phyloP scores from a whole-genome alignment of 2,329 filamentous ascomycete genomes.

The Ophiobolus disseminans region DNA sequence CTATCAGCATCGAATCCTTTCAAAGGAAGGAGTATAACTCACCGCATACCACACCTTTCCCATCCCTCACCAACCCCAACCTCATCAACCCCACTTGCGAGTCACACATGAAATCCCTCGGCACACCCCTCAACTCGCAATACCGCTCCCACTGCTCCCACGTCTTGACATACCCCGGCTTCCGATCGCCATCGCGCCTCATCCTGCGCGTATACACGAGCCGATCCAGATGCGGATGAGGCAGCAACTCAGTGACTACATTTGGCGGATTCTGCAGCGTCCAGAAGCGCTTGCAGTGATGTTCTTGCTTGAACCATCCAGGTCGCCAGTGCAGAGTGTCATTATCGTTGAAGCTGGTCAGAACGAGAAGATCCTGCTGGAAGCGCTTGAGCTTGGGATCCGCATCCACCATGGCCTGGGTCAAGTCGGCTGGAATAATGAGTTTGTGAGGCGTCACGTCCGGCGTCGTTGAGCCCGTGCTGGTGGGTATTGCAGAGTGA shows the following conservation, averaged over 20 bases:
- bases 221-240: not conserved
- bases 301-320: slow-evolving; percentile 27
- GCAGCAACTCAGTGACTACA: slow-evolving; percentile 34
- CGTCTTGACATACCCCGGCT: slow-evolving; percentile 27
- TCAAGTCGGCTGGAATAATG: slow-evolving; percentile 11
- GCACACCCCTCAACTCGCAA: slow-evolving; percentile 31
- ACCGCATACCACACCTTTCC: slow-evolving; percentile 15
- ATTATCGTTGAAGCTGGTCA: slow-evolving; percentile 37
- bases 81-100: slow-evolving; percentile 27
- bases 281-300: slow-evolving; percentile 20
- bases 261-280: slow-evolving; percentile 40
- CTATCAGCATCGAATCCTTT: not conserved
- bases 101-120: slow-evolving; percentile 31
- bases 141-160: slow-evolving; percentile 31
- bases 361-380: slow-evolving; percentile 36
- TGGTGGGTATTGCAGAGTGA: not conserved
- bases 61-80: slow-evolving; percentile 16
- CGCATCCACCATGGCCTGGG: slow-evolving; percentile 20
- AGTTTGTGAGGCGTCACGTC: not conserved
- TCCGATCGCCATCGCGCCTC: slow-evolving; percentile 19
- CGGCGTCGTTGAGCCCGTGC: not conserved
- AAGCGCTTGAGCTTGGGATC: slow-evolving; percentile 23
- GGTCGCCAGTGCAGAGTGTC: slow-evolving; percentile 38
- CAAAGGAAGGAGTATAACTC: not conserved
- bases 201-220: slow-evolving; percentile 32